phyloP scores from a whole-genome alignment of 1,284 basidiomycete genomes.

The Ustilago xerochloae region DNA sequence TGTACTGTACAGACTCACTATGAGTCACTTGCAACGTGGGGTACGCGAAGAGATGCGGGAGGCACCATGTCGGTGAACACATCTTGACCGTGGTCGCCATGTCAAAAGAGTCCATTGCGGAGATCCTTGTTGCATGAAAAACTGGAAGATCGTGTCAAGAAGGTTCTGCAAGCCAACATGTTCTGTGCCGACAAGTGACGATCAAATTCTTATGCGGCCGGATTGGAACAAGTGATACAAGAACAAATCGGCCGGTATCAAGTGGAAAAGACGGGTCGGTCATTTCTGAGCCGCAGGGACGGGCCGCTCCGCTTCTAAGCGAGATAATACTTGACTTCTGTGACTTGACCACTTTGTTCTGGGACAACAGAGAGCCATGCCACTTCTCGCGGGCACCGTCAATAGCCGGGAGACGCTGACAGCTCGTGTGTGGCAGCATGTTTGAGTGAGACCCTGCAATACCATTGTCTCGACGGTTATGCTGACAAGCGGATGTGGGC shows the following conservation, averaged over 20 bases:
- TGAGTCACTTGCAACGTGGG: too few relatives aligned
- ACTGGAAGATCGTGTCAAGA: neutral
- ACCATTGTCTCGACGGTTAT: too few relatives aligned
- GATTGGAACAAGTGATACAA: neutral
- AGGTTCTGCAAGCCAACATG: neutral
- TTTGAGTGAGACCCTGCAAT: too few relatives aligned
- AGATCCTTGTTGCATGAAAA: neutral
- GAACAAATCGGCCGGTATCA: constrained; percentile 24
- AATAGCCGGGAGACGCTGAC: too few relatives aligned
- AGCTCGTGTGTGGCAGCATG: neutral
- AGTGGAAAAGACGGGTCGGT: constrained; percentile 28
- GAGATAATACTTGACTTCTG: neutral
- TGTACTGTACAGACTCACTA: too few relatives aligned
- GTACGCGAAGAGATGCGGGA: neutral
- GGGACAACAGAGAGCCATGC: too few relatives aligned
- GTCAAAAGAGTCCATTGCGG: neutral
- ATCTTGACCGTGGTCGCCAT: neutral
- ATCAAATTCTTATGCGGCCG: constrained; percentile 11
- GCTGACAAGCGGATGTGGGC: too few relatives aligned
- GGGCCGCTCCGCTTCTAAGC: neutral
- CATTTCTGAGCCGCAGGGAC: constrained; percentile 6
- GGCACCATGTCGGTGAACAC: neutral
- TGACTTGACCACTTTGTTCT: neutral
- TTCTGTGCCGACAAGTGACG: neutral
- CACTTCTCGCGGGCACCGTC: too few relatives aligned